Evolutionary conservation across 2,329 filamentous ascomycete species (phyloP), one percentile per base, ranked within the genome.

Genomic region (Xenoacremonium recifei): DNA sequence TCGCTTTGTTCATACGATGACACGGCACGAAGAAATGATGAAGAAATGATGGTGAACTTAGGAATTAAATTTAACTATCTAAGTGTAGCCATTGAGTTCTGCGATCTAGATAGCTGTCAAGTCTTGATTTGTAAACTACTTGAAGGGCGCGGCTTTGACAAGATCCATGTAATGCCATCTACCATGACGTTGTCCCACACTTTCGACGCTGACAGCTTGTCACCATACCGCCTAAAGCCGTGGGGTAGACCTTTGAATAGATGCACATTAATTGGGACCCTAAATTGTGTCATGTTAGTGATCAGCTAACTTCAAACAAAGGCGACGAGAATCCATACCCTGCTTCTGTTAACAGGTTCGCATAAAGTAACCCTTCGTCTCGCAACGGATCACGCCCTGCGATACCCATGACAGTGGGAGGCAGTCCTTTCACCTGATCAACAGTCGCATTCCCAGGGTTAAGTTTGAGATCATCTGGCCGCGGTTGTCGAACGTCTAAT

Each of bases 191-290:
- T 51, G 37, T 75, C 71, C 69, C 70, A 75, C 23, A 65, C 51
- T 21, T 61, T 56, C 5, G 60, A 65, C 19, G 63, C 65, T 11
- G 13, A 40, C 7, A 75, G 37, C n/a, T 57, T 61, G 9, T 65
- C 61, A 4, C 67, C 67, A 42, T 68, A 72, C 1, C 57, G 45
- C 4, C 61, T 42, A 17, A 77, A 77, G 0, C 70, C 71, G 59
- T 80, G 77, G 0, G 77, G 77, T 1, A 80, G 57, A 0, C 77
- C 76, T 19, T 62, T 67, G 54, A 78, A 79, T 1, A 80, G 47
- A 41, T 68, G 60, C 1, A 72, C 57, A 40, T 75, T 60, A 0
- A 73, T 77, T 0, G 75, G 68, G 1, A 80, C 72, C 0, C 71
- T 73, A 21, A 31, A 25, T 23, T n/a, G 16, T 9, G 19, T n/a